Percentiles rank a stretch among this genome's conserved stretches.
Conservation (phyloP, 2,329 filamentous ascomycete species). For the Leptographium galeiforme region DNA sequence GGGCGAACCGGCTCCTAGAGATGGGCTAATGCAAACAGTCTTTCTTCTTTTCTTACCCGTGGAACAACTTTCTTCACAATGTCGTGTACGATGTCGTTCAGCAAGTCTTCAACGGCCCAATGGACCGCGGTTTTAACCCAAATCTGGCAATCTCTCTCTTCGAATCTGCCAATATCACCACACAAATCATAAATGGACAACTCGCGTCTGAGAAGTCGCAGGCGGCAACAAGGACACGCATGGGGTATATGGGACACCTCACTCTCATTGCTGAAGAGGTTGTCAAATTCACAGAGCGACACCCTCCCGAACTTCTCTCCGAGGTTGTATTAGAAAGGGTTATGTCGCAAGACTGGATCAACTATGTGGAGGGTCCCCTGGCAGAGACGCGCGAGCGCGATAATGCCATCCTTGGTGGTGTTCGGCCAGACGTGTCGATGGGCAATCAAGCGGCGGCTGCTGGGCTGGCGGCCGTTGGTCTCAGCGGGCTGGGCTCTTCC, state of each 20-base stretch:
- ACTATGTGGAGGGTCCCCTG: conserved; percentile 85
- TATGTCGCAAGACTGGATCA: conserved; percentile 80
- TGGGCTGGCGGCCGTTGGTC: conserved; percentile 33
- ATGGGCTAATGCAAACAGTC: conserved; percentile 39
- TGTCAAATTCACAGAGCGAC: conserved; percentile 92
- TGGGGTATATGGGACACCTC: conserved; percentile 97
- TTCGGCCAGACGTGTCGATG: conserved; percentile 79
- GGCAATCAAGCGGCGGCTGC: conserved; percentile 51
- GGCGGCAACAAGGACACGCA: conserved; percentile 68
- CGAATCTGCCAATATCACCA: conserved; percentile 76
- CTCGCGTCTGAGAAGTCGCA: conserved; percentile 76
- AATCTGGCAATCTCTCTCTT: conserved; percentile 86
- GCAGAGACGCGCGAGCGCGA: conserved; percentile 91
- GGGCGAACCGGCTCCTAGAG: background rate
- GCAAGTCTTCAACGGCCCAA: conserved; percentile 96
- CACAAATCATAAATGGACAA: conserved; percentile 85
- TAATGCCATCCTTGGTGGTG: conserved; percentile 94
- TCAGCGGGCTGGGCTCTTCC: conserved; percentile 29
- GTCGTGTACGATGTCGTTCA: conserved; percentile 98
- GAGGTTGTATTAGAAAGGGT: conserved; percentile 76
- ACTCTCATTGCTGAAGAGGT: conserved; percentile 97
- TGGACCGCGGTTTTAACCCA: conserved; percentile 91
- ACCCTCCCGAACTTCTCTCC: conserved; percentile 77
- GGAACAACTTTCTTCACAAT: conserved; percentile 99
- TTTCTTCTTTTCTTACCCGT: conserved; percentile 97